Evolutionary conservation across 2,329 filamentous ascomycete species (phyloP), one percentile per base, ranked within the genome.

Genomic region (Rhynchosporium graminicola): DNA sequence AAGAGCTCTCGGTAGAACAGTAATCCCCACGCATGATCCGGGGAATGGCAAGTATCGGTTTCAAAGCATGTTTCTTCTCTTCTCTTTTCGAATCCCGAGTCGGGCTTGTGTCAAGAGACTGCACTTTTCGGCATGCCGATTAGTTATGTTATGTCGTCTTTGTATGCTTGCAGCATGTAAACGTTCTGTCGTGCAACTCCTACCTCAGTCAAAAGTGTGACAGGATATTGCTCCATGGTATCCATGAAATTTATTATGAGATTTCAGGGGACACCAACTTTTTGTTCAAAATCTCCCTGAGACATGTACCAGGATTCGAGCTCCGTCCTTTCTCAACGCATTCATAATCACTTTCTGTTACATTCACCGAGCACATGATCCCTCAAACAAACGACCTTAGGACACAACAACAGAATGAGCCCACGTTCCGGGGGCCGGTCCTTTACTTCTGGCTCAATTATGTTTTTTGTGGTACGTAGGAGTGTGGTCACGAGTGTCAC

Each of bases 111-210:
- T 48, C 29, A n/a, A 36, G n/a, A 33, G 20, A 52, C 4, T 60
- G 33, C 47, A 52, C 3, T 20, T 54, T 42, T 61, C 51, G 59
- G 51, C 50, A 61, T 57, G 10, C 52, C 59, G 51, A 63, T 40
- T 50, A 58, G 47, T 56, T 43, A 31, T 45, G 6, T 55, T 15
- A 28, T 43, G 38, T 52, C 38, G 46, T 43, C 7, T 51, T 45
- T 45, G 12, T 38, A 36, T 50, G 40, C 28, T 26, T 38, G 36
- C 51, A 43, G 46, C 54, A 60, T 60, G 55, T 61, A 56, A 61
- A 52, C 47, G 54, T 59, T 15, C 40, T 59, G 62, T 40, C 33
- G 65, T 65, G 63, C 20, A 48, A 63, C 60, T 43, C 29, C 26
- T n/a, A 28, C 33, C 43, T 4, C 52, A 54, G 55, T 40, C 20